Percentiles rank a stretch among this genome's conserved stretches.
Evolutionary conservation across 352 stramenopile species (phyloP).

Genomic region (Hyaloperonospora arabidopsidis): DNA sequence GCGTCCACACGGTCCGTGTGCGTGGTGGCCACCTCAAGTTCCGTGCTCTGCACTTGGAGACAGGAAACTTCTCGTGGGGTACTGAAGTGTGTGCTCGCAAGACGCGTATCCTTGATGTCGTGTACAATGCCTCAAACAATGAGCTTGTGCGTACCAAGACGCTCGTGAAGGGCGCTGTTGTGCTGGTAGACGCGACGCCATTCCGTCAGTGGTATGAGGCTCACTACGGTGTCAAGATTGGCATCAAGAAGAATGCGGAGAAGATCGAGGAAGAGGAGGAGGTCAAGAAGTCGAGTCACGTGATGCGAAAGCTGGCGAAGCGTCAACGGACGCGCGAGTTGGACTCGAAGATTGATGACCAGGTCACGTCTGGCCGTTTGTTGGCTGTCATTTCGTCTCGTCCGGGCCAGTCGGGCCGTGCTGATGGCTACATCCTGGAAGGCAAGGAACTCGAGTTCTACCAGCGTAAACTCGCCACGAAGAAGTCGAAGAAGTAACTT

Average conservation of each 20-base stretch:
- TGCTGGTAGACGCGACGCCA: constrained; percentile 97
- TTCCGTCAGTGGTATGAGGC: constrained; percentile 99
- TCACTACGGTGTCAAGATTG: constrained; percentile 95
- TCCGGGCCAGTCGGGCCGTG: constrained; percentile 96
- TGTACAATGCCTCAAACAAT: constrained; percentile 99
- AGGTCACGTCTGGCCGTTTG: constrained; percentile 95
- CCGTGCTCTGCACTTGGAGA: constrained; percentile 96
- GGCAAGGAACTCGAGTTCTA: constrained; percentile 99
- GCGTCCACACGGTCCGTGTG: constrained; percentile 92
- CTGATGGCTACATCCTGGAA: constrained; percentile 98
- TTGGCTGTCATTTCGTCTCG: constrained; percentile 95
- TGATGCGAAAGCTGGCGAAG: constrained; percentile 89
- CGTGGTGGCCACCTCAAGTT: constrained; percentile 98
- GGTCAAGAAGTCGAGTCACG: constrained; percentile 90
- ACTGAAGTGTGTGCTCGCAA: constrained; percentile 96
- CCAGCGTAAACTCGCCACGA: constrained; percentile 96
- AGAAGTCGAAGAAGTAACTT: constrained; percentile 97
- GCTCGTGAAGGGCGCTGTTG: constrained; percentile 97
- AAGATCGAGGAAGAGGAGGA: constrained; percentile 82
- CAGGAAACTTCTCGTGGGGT: constrained; percentile 99
- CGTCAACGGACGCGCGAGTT: constrained; percentile 91
- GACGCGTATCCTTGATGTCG: constrained; percentile 98
- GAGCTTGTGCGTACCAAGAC: constrained; percentile 99
- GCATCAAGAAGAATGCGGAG: constrained; percentile 80
- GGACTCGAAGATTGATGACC: constrained; percentile 93